These are phyloP conservation scores for Cyberlindnera petersonii DNA, from an alignment of 805 yeast species.

Conservation along the genomic window DNA sequence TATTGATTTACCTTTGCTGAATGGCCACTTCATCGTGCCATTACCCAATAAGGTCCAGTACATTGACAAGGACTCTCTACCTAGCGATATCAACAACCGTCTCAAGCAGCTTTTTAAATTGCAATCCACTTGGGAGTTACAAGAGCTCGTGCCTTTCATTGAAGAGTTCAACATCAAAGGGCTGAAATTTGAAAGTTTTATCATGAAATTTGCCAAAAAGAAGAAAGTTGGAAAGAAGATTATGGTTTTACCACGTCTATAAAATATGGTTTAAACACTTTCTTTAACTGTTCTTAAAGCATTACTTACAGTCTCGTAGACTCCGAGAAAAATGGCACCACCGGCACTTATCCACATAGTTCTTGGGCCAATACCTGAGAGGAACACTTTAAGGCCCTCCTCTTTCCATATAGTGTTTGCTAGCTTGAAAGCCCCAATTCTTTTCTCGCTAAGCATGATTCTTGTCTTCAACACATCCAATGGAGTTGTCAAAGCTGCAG, in stretches of 20 bases:
- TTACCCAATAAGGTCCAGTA: constrained; percentile 44
- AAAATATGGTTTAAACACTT: not conserved
- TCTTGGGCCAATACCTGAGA: constrained; percentile 89
- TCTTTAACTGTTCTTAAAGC: constrained; percentile 12
- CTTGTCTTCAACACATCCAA: constrained; percentile 78
- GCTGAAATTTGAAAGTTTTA: constrained; percentile 51
- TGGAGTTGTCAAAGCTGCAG: constrained; percentile 81
- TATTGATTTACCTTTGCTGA: constrained; percentile 48
- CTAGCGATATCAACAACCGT: constrained; percentile 45
- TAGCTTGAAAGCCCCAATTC: constrained; percentile 42
- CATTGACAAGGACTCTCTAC: constrained; percentile 46
- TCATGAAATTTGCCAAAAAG: constrained; percentile 60
- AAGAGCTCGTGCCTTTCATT: constrained; percentile 61
- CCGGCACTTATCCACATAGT: constrained; percentile 98
- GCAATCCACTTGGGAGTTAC: constrained; percentile 58
- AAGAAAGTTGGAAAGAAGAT: constrained; percentile 41
- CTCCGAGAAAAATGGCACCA: constrained; percentile 95
- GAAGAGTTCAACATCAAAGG: constrained; percentile 52
- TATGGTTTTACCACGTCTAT: constrained; percentile 31
- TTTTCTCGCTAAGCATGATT: constrained; percentile 67
- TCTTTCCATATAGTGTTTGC: constrained; percentile 53
- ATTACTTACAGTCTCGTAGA: constrained; percentile 58
- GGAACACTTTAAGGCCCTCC: constrained; percentile 73
- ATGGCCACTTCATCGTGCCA: constrained; percentile 54
- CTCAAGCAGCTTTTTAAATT: constrained; percentile 48